phyloP scores from a whole-genome alignment of 345 rosid genomes.

The Syzygium aqueum region DNA sequence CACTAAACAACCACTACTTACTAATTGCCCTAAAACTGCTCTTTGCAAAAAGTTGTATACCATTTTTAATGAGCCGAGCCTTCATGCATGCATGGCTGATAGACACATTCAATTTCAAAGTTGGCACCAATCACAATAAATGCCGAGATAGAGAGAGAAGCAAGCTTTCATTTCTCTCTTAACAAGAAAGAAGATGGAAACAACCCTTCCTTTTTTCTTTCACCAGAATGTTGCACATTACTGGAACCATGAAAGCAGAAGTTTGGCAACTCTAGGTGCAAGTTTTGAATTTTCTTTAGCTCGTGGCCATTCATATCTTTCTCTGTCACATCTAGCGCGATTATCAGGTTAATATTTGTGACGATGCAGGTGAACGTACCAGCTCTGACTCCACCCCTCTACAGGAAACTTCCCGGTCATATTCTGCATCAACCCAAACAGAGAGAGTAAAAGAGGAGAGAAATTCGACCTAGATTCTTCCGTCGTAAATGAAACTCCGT shows the following conservation, averaged over 20 bases:
- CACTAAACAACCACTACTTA: background rate
- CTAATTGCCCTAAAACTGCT: background rate
- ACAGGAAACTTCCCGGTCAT: background rate
- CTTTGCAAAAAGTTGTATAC: background rate
- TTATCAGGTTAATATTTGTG: background rate
- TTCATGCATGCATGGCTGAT: background rate
- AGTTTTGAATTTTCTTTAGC: background rate
- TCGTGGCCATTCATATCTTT: background rate
- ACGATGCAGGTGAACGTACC: background rate
- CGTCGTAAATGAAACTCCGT: background rate
- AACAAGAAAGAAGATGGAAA: background rate
- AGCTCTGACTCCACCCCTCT: background rate
- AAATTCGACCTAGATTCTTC: background rate
- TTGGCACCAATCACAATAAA: background rate
- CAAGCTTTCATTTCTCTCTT: background rate
- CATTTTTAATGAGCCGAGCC: background rate
- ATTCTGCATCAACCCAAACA: background rate
- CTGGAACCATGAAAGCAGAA: background rate
- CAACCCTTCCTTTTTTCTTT: background rate
- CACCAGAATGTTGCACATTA: background rate
- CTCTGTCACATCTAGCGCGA: background rate
- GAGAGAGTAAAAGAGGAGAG: background rate
- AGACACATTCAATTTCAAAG: background rate
- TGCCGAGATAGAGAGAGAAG: background rate
- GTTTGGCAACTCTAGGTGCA: background rate